Evolutionary conservation across 352 stramenopile species (phyloP), one percentile per base, ranked within the genome.

Genomic region (Phytopythium oedochilum): DNA sequence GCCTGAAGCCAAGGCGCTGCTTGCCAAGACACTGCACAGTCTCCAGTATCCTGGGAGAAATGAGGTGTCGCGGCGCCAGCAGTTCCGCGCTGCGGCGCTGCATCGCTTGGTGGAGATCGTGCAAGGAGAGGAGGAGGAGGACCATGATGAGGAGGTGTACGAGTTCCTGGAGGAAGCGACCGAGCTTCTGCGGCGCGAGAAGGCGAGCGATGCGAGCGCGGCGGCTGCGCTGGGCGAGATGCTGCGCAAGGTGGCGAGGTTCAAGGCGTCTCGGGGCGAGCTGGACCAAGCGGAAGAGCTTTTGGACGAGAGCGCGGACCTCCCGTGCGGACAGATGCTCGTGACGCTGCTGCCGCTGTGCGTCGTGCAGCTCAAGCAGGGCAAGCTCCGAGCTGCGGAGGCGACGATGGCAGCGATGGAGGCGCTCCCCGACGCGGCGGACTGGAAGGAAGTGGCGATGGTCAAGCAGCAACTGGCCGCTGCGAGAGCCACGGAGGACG

Each of bases 311-410:
- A 72, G 59, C 46, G 64, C 70, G 2, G 31, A 53, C 12, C 46
- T 75, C 18, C 50, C 66, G 23, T 64, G 62, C 42, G 34, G 49
- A 15, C 25, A 48, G 42, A 61, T 83, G 55, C 71, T 69, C 47
- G 64, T 75, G n/a, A 55, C 72, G 26, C 68, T 89, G 12, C 63
- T 86, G 10, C 75, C 71, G 8, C 61, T 83, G 26, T 89, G 75
- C 23, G 71, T 89, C 34, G 61, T 89, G 9, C 59, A 78, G 20
- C 66, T 89, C n/a, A 75, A 71, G 48, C 56, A 73, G 26, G 62
- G 66, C 6, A 69, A 79, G 40, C 49, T 69, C 15, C 56, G 39
- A 0, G 44, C 69, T 23, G 78, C 78, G 3, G 40, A 52, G 2
- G 32, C 65, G 42, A 40, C 79, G 25, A 74, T 86, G 57, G 38